Conservation (phyloP, 306 rosid species). For the Acmispon strigosus region DNA sequence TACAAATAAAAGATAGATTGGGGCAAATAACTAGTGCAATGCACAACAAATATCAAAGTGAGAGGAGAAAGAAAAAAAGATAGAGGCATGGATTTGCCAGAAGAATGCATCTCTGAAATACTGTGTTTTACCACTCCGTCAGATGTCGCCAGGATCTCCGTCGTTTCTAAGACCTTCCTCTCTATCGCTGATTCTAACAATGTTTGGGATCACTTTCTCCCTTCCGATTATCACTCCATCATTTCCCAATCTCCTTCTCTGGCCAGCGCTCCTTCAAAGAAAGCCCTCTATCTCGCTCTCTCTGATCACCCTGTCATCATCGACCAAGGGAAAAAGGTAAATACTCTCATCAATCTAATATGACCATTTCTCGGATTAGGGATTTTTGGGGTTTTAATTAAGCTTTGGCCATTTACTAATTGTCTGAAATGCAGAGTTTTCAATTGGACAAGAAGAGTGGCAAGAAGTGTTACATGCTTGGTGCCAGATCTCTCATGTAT, state of each 20-base stretch:
- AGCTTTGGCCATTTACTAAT: no score
- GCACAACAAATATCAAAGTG: no score
- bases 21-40: no score
- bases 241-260: background rate
- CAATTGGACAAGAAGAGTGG: constrained; percentile 36
- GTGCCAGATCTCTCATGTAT: constrained; percentile 33
- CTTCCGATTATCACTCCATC: background rate
- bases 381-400: no score
- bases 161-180: background rate
- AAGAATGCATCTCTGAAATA: constrained; percentile 11
- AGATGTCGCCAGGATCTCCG: constrained; percentile 1
- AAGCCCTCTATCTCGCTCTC: constrained; percentile 18
- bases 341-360: background rate
- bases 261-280: constrained; percentile 1
- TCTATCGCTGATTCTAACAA: constrained; percentile 11
- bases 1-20: no score
- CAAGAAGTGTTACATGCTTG: constrained; percentile 36
- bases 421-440: constrained; percentile 26
- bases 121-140: background rate
- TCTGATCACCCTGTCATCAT: constrained; percentile 7
- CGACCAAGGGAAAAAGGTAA: constrained; percentile 6
- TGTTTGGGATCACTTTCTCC: constrained; percentile 11
- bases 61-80: no score
- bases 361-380: no score
- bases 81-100: background rate